phyloP scores from a whole-genome alignment of 768 basidiomycete genomes.

The Boletus pseudo-olivaceus region DNA sequence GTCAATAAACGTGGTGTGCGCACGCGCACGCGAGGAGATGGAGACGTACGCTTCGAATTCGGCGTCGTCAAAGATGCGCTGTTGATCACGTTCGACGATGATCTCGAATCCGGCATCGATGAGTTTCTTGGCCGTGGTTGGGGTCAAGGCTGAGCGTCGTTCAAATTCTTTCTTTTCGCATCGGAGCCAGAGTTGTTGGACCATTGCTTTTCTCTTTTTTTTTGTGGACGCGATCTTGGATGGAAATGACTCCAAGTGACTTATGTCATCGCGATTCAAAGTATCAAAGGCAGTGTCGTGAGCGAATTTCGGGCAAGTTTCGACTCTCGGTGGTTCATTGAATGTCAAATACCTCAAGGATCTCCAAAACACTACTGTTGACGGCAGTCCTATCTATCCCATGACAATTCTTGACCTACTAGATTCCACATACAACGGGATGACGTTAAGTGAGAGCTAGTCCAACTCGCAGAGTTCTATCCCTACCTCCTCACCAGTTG shows the following conservation, averaged over 20 bases:
- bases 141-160: constrained; percentile 88
- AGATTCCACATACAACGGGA: too few relatives aligned
- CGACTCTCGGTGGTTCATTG: too few relatives aligned
- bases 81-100: constrained; percentile 86
- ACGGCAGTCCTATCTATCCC: too few relatives aligned
- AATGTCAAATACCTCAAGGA: too few relatives aligned
- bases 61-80: constrained; percentile 89
- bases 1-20: neutral
- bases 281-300: too few relatives aligned
- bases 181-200: constrained; percentile 80
- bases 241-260: neutral
- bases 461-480: neutral
- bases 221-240: neutral
- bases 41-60: constrained; percentile 85
- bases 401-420: too few relatives aligned
- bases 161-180: constrained; percentile 98
- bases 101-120: constrained; percentile 90
- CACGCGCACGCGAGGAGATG: constrained; percentile 5
- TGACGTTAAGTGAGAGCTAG: too few relatives aligned
- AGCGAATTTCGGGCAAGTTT: too few relatives aligned
- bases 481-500: neutral
- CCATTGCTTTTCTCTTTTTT: neutral
- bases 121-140: constrained; percentile 83
- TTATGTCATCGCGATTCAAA: neutral
- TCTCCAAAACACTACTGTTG: too few relatives aligned